Percentiles rank a stretch among this genome's conserved stretches.
These are phyloP conservation scores for Verticillium zaregamsianum DNA, from an alignment of 2,329 filamentous ascomycete species.

Conservation along the genomic window DNA sequence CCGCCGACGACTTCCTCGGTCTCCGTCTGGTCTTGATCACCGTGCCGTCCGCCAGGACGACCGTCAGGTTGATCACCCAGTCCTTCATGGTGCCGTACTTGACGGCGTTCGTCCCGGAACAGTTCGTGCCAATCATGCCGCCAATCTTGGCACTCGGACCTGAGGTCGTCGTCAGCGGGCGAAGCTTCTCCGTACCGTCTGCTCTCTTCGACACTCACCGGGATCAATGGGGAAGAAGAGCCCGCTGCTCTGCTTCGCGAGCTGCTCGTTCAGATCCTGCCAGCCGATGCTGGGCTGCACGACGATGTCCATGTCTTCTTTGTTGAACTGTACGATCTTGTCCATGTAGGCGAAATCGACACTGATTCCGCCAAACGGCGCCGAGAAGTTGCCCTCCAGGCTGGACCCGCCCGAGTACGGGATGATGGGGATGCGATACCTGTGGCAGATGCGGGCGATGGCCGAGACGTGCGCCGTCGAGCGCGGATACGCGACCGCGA, in stretches of 20 bases:
- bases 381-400: conserved; percentile 85
- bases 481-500: conserved; percentile 61
- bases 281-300: conserved; percentile 91
- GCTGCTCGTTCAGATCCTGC: conserved; percentile 77
- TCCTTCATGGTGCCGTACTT: conserved; percentile 85
- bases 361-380: conserved; percentile 80
- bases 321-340: conserved; percentile 71
- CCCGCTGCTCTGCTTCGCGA: conserved; percentile 59
- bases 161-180: background rate
- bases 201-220: conserved; percentile 35
- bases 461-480: conserved; percentile 55
- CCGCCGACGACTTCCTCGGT: conserved; percentile 77
- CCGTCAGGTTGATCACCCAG: conserved; percentile 79
- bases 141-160: conserved; percentile 69
- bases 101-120: conserved; percentile 74
- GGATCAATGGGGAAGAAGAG: conserved; percentile 92
- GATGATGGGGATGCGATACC: conserved; percentile 78
- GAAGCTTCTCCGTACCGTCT: background rate
- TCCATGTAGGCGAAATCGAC: conserved; percentile 91
- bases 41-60: conserved; percentile 73
- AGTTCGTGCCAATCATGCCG: conserved; percentile 79
- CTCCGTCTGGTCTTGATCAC: conserved; percentile 74
- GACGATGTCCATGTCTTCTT: conserved; percentile 87
- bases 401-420: conserved; percentile 84
- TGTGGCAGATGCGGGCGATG: conserved; percentile 67